Evolutionary conservation across 345 rosid genomes (phyloP).

Genomic region (Salix koriyanagi): DNA sequence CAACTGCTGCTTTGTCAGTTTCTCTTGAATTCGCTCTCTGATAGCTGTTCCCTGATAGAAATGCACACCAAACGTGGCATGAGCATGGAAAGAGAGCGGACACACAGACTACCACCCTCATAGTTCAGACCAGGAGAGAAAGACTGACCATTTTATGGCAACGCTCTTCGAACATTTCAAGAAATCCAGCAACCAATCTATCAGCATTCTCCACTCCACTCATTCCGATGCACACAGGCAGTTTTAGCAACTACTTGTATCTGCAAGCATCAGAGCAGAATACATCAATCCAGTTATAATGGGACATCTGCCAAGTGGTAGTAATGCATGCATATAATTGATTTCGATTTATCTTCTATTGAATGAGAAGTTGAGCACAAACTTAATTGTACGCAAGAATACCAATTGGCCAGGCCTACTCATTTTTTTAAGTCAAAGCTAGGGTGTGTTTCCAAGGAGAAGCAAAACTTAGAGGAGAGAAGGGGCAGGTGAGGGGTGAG

Average conservation of each 20-base stretch:
- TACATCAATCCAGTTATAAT: background rate
- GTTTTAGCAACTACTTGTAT: conserved; percentile 66
- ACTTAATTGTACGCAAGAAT: background rate
- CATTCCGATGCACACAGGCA: conserved; percentile 48
- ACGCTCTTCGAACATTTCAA: conserved; percentile 68
- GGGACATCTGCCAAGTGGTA: background rate
- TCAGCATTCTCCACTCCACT: conserved; percentile 68
- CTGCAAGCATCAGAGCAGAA: conserved; percentile 24
- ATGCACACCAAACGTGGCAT: background rate
- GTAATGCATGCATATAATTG: background rate
- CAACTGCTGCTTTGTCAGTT: conserved; percentile 39
- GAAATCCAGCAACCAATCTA: conserved; percentile 62
- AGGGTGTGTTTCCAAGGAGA: background rate
- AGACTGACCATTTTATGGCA: conserved; percentile 61
- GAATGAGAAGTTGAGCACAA: background rate
- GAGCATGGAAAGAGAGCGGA: background rate
- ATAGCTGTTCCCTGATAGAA: conserved; percentile 51
- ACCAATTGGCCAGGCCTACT: background rate
- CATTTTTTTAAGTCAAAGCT: background rate
- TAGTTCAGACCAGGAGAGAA: background rate
- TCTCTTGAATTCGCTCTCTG: conserved; percentile 57
- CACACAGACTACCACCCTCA: background rate
- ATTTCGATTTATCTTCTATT: background rate
- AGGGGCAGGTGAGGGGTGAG: background rate
- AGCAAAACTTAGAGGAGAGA: background rate